Conservation (phyloP, 164 flowering plant genomes). For the Annona cherimola region DNA sequence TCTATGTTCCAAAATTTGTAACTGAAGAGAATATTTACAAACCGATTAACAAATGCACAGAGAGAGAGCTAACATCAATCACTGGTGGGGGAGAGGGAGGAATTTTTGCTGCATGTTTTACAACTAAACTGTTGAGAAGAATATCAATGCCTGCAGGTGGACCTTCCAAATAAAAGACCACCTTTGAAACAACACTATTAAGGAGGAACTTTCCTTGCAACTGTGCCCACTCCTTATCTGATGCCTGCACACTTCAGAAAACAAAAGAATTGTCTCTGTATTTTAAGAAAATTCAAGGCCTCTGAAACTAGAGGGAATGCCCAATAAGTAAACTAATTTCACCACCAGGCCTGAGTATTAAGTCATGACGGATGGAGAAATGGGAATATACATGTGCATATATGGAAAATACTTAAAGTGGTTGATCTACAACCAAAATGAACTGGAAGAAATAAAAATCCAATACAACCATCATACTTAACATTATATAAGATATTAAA, state of each 20-base stretch:
- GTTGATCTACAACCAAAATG: no score
- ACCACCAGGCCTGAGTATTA: no score
- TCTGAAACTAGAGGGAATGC: no score
- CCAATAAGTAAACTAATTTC: no score
- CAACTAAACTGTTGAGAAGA: constrained; percentile 66
- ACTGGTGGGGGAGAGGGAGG: constrained; percentile 79
- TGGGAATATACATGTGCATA: no score
- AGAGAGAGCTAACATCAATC: constrained; percentile 49
- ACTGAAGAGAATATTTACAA: neutral
- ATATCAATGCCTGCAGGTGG: constrained; percentile 96
- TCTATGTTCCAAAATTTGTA: neutral
- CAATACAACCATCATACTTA: no score
- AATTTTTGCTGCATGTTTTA: constrained; percentile 67
- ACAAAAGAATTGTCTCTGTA: constrained; percentile 7
- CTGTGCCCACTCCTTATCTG: constrained; percentile 81
- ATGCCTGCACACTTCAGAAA: constrained; percentile 62
- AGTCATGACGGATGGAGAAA: no score
- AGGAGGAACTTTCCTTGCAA: constrained; percentile 85
- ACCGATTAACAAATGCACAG: neutral
- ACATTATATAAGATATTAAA: no score
- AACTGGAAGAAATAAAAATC: no score
- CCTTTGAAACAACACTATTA: constrained; percentile 66
- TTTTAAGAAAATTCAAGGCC: neutral
- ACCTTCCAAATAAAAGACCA: constrained; percentile 77
- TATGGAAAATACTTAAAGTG: no score